A percentile compares a stretch with the other conserved stretches of the same genome.
Evolutionary conservation across 164 flowering plant genomes (phyloP).

Genomic region (Tinospora cordifolia): DNA sequence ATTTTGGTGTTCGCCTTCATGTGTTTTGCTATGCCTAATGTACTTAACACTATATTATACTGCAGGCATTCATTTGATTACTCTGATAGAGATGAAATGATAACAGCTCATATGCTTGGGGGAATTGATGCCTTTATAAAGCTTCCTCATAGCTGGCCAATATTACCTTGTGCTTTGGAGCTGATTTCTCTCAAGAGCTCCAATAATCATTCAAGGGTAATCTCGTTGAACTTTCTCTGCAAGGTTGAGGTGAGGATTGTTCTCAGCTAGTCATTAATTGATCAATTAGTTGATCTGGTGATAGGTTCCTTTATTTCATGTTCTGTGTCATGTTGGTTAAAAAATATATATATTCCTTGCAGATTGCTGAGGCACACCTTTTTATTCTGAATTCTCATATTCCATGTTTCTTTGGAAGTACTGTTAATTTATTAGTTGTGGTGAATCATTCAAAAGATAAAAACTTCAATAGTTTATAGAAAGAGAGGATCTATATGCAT

Average conservation of each 20-base stretch:
- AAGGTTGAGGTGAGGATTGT: slow-evolving; percentile 56
- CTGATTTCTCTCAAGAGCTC: slow-evolving; percentile 58
- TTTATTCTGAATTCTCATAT: not conserved
- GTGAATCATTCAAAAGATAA: no score
- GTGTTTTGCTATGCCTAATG: not conserved
- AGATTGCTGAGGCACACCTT: not conserved
- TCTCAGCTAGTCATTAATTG: not conserved
- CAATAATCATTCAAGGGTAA: slow-evolving; percentile 33
- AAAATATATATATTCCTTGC: not conserved
- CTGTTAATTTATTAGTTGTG: no score
- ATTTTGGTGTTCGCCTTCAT: not conserved
- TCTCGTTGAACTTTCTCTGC: slow-evolving; percentile 55
- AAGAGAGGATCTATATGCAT: no score
- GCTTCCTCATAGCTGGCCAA: slow-evolving; percentile 71
- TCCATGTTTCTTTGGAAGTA: not conserved
- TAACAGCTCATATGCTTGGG: slow-evolving; percentile 52
- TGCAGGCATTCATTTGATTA: slow-evolving; percentile 70
- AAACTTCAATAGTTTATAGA: no score
- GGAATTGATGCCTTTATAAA: slow-evolving; percentile 68
- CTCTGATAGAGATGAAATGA: slow-evolving; percentile 53
- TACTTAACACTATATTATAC: slow-evolving; percentile 1
- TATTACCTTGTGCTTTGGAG: slow-evolving; percentile 40
- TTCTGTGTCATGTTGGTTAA: not conserved
- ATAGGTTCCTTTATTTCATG: not conserved
- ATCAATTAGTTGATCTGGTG: not conserved